Evolutionary conservation across 495 filamentous ascomycete genomes (phyloP).

Genomic region (Hyphodiscus hymeniophilus): DNA sequence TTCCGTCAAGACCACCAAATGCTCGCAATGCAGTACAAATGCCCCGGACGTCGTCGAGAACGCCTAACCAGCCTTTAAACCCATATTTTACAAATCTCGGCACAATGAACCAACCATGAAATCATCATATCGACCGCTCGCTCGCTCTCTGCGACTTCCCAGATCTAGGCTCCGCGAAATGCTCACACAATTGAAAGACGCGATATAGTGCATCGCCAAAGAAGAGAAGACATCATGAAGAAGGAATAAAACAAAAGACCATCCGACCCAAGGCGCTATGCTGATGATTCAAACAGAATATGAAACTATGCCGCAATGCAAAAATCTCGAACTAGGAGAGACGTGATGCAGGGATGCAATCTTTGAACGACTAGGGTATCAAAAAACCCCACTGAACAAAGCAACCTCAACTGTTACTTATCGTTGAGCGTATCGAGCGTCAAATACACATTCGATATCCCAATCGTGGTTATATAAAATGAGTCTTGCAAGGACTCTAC

Average conservation of each 20-base stretch:
- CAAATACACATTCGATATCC: not conserved
- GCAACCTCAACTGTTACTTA: slow-evolving; percentile 5
- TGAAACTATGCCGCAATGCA: slow-evolving; percentile 27
- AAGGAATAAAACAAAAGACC: slow-evolving; percentile 17
- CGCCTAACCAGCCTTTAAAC: slow-evolving; percentile 19
- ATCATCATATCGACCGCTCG: not conserved
- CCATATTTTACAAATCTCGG: slow-evolving; percentile 21
- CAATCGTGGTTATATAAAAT: not conserved
- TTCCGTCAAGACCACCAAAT: slow-evolving; percentile 3
- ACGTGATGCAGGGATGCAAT: slow-evolving; percentile 35
- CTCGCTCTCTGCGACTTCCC: not conserved
- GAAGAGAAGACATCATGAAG: slow-evolving; percentile 15
- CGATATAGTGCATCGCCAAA: slow-evolving; percentile 3
- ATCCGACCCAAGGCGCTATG: slow-evolving; percentile 22
- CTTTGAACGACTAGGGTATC: slow-evolving; percentile 24
- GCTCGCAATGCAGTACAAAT: slow-evolving; percentile 9
- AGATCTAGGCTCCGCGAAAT: slow-evolving; percentile 17
- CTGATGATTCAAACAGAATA: slow-evolving; percentile 16
- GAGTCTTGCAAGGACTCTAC: slow-evolving; percentile 1
- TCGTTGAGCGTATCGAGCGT: not conserved
- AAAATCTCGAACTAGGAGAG: slow-evolving; percentile 35
- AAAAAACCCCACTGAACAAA: slow-evolving; percentile 17
- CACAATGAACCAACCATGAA: not conserved
- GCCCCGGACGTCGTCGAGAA: slow-evolving; percentile 12
- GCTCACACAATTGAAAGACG: slow-evolving; percentile 1